Base-by-base conservation (phyloP, 768 basidiomycete species). In the Rhodotorula sphaerocarpa region DNA sequence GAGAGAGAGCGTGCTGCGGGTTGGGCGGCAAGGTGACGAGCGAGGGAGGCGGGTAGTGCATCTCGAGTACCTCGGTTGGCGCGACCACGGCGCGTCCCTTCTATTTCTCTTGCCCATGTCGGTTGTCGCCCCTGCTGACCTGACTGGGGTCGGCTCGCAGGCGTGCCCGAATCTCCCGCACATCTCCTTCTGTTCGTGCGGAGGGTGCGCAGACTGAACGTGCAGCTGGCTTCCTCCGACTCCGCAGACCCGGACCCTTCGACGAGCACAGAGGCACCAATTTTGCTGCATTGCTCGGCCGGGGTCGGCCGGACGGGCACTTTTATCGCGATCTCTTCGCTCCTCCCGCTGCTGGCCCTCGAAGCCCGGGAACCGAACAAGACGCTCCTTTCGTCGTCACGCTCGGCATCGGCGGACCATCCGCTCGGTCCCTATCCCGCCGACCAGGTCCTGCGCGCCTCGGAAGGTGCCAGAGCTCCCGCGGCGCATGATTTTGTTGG, bases 291-390 rank as follows among this genome's bases (percentile, higher is more conserved):
- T 65, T 92, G 90, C 72, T 90, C 88, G 31, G 90, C 90, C 2
- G 90, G 90, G 7, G 80, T 91, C 61, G 90, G 90, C 5, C 81
- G 90, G 41, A 90, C 90, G 7, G 90, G 90, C 23, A 82, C 88
- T 10, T 90, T 89, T 75, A 86, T 92, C 72, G 83, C 86, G 0
- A 72, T 90, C 44, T 83, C 83, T 14, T 90, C 88, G 18, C 77
- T 91, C 42, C 78, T 90, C n/a, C 86, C 88, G 33, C 74, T 70
- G 36, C 50, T 70, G 34, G 39, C 33, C 31, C 9, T 27, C n/a
- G 20, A n/a, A 30, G 11, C 47, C 12, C 30, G 27, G 28, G 11
- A 7, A 16, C 55, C 54, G 18, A n/a, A 44, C 0, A 21, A 23
- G 21, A 14, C 33, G 14, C 3, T 30, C 12, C 10, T 11, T 1